Evolutionary conservation across 78 protist species (phyloP).

Genomic region (Cavenderia fasciculata): DNA sequence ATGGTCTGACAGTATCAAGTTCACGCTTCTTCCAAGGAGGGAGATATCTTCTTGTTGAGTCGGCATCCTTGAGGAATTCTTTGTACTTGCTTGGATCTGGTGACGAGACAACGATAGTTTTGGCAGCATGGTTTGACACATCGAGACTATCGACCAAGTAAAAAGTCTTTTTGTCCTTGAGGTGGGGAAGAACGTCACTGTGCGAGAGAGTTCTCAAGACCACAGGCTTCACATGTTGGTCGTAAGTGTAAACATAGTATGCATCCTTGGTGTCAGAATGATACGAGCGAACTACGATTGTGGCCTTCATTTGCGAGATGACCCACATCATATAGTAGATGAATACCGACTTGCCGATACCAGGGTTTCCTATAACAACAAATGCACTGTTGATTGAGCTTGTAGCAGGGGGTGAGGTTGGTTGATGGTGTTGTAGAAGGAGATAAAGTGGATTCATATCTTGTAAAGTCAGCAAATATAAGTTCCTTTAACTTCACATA

Average conservation of each 20-base stretch:
- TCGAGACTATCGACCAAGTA: not conserved
- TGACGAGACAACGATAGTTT: conserved; percentile 30
- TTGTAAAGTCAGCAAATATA: not conserved
- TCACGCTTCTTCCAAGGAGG: conserved; percentile 22
- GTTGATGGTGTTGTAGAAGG: not conserved
- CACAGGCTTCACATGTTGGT: not conserved
- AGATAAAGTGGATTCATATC: not conserved
- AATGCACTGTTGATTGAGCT: not conserved
- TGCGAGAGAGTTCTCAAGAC: not conserved
- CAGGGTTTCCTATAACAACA: conserved; percentile 19
- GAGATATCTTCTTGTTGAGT: not conserved
- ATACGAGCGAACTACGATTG: not conserved
- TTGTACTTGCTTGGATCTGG: conserved; percentile 23
- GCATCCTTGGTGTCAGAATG: not conserved
- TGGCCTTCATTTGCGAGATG: not conserved
- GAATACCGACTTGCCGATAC: conserved; percentile 12
- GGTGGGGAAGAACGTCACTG: not conserved
- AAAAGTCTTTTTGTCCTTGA: not conserved
- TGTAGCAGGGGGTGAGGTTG: not conserved
- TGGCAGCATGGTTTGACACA: conserved; percentile 3
- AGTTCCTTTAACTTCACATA: not conserved
- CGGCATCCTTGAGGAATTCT: conserved; percentile 7
- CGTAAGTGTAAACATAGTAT: conserved; percentile 22
- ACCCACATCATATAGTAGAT: conserved; percentile 6
- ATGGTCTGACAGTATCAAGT: conserved; percentile 10